Conservation (phyloP, 2,329 filamentous ascomycete genomes). For the Rutstroemia sp. region DNA sequence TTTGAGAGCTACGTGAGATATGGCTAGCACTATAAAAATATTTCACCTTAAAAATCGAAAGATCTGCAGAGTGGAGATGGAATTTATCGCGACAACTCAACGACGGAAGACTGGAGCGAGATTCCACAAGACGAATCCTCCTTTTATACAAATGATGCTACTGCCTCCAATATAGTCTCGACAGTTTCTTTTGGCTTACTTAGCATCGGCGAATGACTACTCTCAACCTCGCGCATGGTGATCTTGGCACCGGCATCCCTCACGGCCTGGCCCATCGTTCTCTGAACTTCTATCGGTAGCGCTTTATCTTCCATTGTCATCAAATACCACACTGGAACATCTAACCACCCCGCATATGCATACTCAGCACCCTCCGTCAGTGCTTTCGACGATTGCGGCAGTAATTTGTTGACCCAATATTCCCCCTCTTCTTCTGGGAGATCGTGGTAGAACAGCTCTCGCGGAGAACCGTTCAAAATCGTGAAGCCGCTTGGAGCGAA, state of each 20-base stretch:
- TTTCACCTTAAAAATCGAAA: no score
- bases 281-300: slow-evolving; percentile 32
- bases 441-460: slow-evolving; percentile 39
- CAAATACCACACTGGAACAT: slow-evolving; percentile 31
- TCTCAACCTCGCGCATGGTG: slow-evolving; percentile 32
- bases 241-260: slow-evolving; percentile 30
- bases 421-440: slow-evolving; percentile 33
- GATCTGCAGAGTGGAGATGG: no score
- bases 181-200: slow-evolving; percentile 33
- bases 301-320: slow-evolving; percentile 33
- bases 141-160: slow-evolving; percentile 23
- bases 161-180: slow-evolving; percentile 32
- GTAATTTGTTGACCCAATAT: slow-evolving; percentile 34
- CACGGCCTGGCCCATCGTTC: slow-evolving; percentile 31
- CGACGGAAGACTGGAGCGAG: background rate
- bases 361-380: slow-evolving; percentile 34
- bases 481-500: slow-evolving; percentile 34
- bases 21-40: no score
- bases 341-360: slow-evolving; percentile 25
- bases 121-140: background rate
- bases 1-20: no score
- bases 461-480: slow-evolving; percentile 27
- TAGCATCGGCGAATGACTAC: slow-evolving; percentile 38
- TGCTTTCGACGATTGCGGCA: slow-evolving; percentile 33
- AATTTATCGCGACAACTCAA: background rate